Conservation (phyloP, 108 stramenopile species). For the Cyclotella distinguenda region DNA sequence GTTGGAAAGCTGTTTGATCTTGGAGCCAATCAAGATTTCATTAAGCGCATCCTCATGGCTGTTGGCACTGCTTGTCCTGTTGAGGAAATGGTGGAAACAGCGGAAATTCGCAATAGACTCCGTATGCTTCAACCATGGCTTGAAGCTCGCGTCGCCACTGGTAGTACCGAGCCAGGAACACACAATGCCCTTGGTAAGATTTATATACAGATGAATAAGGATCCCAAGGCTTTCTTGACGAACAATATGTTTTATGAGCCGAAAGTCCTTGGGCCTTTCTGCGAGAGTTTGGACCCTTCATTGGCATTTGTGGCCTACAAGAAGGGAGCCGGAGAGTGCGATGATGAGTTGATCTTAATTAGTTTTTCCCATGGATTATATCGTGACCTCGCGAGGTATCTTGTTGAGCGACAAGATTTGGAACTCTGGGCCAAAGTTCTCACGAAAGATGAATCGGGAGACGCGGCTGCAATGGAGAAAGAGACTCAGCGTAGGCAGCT, state of each 20-base stretch:
- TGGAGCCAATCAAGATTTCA: conserved; percentile 97
- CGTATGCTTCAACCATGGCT: conserved; percentile 98
- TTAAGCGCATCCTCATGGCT: conserved; percentile 96
- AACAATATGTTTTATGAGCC: conserved; percentile 99
- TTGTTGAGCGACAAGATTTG: conserved; percentile 97
- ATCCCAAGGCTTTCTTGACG: conserved; percentile 95
- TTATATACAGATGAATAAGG: conserved; percentile 98
- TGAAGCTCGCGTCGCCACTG: conserved; percentile 98
- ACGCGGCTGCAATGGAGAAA: conserved; percentile 49
- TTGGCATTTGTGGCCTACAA: conserved; percentile 99
- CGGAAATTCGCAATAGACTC: conserved; percentile 94
- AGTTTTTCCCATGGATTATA: conserved; percentile 96
- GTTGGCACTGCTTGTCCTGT: conserved; percentile 98
- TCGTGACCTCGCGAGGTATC: conserved; percentile 98
- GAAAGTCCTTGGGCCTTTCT: conserved; percentile 96
- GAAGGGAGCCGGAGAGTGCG: conserved; percentile 96
- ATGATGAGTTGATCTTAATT: conserved; percentile 97
- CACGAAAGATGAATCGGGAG: conserved; percentile 73
- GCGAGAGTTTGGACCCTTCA: conserved; percentile 99
- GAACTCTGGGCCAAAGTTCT: conserved; percentile 98
- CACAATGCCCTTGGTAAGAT: conserved; percentile 99
- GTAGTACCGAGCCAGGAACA: conserved; percentile 98
- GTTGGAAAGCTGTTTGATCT: conserved; percentile 99
- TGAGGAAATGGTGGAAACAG: conserved; percentile 98
- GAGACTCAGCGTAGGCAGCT: conserved; percentile 89